phyloP scores from a whole-genome alignment of 2,329 filamentous ascomycete species.

The Drechslerella dactyloides region DNA sequence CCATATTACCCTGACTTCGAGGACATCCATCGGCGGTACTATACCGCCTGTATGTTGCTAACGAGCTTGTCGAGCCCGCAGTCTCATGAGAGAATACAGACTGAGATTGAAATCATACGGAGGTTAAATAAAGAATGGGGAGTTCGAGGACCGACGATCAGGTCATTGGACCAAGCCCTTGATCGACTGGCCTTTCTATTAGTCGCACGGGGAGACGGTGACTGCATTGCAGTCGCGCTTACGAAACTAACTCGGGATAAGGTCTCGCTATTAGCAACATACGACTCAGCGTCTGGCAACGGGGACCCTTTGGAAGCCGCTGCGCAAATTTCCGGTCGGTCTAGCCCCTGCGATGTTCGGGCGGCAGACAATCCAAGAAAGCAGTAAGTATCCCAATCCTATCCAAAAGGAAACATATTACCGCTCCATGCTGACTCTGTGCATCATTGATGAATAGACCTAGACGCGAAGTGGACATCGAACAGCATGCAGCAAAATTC shows the following conservation, averaged over 20 bases:
- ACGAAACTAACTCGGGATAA: slow-evolving; percentile 6
- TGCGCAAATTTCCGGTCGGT: background rate
- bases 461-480: background rate
- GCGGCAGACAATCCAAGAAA: background rate
- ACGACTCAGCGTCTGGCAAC: background rate
- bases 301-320: background rate
- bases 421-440: background rate
- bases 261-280: background rate
- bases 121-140: too few species aligned
- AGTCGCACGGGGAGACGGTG: background rate
- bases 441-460: background rate
- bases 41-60: slow-evolving; percentile 2
- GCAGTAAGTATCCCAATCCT: too few species aligned
- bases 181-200: slow-evolving; percentile 10
- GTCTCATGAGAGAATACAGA: background rate
- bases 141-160: too few species aligned
- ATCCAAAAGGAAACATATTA: background rate
- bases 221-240: slow-evolving; percentile 11
- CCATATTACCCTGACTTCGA: background rate
- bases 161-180: background rate
- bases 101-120: too few species aligned
- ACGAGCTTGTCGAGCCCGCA: background rate
- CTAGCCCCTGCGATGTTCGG: background rate
- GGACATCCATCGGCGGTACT: background rate
- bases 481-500: background rate